phyloP scores from a whole-genome alignment of 1,284 basidiomycete genomes.

The Boletellus sp. region DNA sequence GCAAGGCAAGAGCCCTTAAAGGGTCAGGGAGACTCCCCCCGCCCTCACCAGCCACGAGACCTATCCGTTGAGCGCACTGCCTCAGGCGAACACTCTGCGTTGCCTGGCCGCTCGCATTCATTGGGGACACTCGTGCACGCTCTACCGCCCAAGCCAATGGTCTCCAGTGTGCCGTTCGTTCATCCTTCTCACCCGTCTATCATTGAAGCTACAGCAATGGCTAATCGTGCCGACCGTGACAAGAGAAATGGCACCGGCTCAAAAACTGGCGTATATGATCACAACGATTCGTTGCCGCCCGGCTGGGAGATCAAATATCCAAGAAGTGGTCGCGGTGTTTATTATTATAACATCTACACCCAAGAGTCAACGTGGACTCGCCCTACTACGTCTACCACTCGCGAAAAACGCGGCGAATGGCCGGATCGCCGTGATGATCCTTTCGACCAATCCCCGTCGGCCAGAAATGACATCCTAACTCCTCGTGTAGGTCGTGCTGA shows the following conservation, averaged over 20 bases:
- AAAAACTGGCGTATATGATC: slow-evolving; percentile 32
- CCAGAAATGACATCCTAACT: slow-evolving; percentile 24
- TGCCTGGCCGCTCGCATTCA: slow-evolving; percentile 29
- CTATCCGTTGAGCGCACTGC: slow-evolving; percentile 18
- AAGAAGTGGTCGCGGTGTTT: slow-evolving; percentile 44
- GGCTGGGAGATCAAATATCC: slow-evolving; percentile 60
- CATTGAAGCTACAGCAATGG: slow-evolving; percentile 59
- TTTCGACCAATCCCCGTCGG: slow-evolving; percentile 24
- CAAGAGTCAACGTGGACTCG: slow-evolving; percentile 57
- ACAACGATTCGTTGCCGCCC: slow-evolving; percentile 46
- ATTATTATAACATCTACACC: slow-evolving; percentile 61
- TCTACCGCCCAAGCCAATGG: slow-evolving; percentile 67
- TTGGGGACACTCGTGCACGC: slow-evolving; percentile 51
- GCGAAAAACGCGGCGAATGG: slow-evolving; percentile 24
- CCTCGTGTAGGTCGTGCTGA: slow-evolving; percentile 31
- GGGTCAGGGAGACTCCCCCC: slow-evolving; percentile 8
- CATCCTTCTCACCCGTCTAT: slow-evolving; percentile 53
- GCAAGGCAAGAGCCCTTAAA: slow-evolving; percentile 13
- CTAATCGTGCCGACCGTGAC: slow-evolving; percentile 38
- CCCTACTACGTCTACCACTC: slow-evolving; percentile 37
- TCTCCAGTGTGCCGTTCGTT: slow-evolving; percentile 49
- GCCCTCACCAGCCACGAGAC: slow-evolving; percentile 18
- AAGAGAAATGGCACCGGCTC: slow-evolving; percentile 29
- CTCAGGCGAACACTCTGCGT: slow-evolving; percentile 29
- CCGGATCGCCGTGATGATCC: slow-evolving; percentile 26